phyloP scores from a whole-genome alignment of 2,329 filamentous ascomycete genomes.

The Apiospora kogelbergensis region DNA sequence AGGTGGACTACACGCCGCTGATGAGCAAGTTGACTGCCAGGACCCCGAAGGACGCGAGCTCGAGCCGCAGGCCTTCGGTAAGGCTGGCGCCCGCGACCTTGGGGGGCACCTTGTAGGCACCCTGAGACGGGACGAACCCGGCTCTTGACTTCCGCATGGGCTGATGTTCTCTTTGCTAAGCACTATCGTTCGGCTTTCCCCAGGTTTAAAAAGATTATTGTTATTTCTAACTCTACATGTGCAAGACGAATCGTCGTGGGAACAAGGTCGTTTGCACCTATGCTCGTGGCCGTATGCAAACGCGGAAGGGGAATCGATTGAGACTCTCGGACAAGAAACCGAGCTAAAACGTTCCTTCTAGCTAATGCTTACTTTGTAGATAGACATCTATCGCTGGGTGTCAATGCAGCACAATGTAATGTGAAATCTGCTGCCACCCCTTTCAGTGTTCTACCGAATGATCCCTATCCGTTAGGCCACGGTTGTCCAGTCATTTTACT shows the following conservation, averaged over 20 bases:
- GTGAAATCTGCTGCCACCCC: not conserved
- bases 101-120: slow-evolving; percentile 22
- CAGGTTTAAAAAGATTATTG: no score
- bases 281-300: not conserved
- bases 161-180: no score
- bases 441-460: not conserved
- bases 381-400: not conserved
- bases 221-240: no score
- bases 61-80: slow-evolving; percentile 30
- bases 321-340: not conserved
- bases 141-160: no score
- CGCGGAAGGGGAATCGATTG: not conserved
- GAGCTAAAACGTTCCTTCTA: no score
- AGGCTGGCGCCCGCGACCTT: slow-evolving; percentile 31
- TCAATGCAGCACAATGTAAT: no score
- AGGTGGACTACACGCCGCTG: slow-evolving; percentile 1
- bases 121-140: slow-evolving; percentile 10
- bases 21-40: slow-evolving; percentile 23
- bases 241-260: no score
- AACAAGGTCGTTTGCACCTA: not conserved
- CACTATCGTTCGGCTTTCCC: no score
- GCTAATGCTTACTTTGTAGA: no score
- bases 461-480: not conserved
- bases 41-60: slow-evolving; percentile 30
- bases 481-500: not conserved